Percentiles rank a stretch among this genome's conserved stretches.
phyloP scores from a whole-genome alignment of 805 yeast genomes.

The Teunomyces kruisii region DNA sequence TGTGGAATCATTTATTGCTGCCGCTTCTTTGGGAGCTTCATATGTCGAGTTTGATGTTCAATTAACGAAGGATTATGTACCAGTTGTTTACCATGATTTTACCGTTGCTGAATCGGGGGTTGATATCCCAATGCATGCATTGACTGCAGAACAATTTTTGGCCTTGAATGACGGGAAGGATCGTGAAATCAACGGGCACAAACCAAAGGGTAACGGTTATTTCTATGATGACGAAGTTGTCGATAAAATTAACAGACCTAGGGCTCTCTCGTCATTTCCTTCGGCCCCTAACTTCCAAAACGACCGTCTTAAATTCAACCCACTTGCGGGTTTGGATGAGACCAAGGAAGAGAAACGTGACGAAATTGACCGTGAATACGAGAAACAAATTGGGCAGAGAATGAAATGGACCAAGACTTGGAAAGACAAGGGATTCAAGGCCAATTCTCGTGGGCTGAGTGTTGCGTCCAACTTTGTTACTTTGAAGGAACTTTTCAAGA shows the following conservation, averaged over 20 bases:
- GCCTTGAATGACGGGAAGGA: slow-evolving; percentile 42
- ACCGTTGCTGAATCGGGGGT: slow-evolving; percentile 93
- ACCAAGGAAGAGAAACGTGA: slow-evolving; percentile 18
- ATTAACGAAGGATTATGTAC: slow-evolving; percentile 83
- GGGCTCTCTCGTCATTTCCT: slow-evolving; percentile 37
- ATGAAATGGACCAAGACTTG: slow-evolving; percentile 88
- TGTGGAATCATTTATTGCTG: slow-evolving; percentile 91
- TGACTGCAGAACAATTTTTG: slow-evolving; percentile 86
- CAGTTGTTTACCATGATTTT: slow-evolving; percentile 94
- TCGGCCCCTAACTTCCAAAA: slow-evolving; percentile 30
- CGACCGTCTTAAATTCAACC: slow-evolving; percentile 5
- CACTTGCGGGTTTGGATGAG: slow-evolving; percentile 5
- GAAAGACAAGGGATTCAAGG: slow-evolving; percentile 84
- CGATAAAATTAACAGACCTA: slow-evolving; percentile 33
- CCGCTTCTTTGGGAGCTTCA: slow-evolving; percentile 93
- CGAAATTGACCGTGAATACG: slow-evolving; percentile 38
- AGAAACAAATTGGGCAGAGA: slow-evolving; percentile 49
- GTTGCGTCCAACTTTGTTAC: slow-evolving; percentile 93
- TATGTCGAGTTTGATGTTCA: slow-evolving; percentile 97
- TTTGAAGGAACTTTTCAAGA: slow-evolving; percentile 75
- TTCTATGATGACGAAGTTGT: slow-evolving; percentile 38
- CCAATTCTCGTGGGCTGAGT: slow-evolving; percentile 85
- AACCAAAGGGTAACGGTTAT: slow-evolving; percentile 15
- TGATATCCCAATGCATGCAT: slow-evolving; percentile 92
- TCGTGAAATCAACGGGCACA: background rate